A percentile compares a stretch with the other conserved stretches of the same genome.
phyloP scores from a whole-genome alignment of 345 rosid genomes.

The Salix caprea region DNA sequence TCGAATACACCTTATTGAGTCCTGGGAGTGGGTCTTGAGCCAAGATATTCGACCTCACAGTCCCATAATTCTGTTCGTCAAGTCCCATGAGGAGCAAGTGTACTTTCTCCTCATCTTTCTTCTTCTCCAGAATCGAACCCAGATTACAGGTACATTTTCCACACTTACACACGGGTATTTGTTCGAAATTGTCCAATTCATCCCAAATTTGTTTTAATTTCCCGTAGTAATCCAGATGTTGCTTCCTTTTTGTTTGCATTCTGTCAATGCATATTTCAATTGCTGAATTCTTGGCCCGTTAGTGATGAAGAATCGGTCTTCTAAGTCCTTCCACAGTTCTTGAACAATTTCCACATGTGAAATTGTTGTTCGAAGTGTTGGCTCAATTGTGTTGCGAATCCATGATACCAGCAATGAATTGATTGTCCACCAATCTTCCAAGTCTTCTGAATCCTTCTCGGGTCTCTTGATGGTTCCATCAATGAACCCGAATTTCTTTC shows the following conservation, averaged over 20 bases:
- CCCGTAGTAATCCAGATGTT: neutral
- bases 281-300: neutral
- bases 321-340: neutral
- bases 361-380: neutral
- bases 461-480: too few relatives aligned
- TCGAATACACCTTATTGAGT: neutral
- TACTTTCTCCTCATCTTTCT: neutral
- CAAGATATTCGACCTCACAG: neutral
- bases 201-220: neutral
- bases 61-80: neutral
- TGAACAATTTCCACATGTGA: neutral
- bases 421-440: neutral
- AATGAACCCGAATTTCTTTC: too few relatives aligned
- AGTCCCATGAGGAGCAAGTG: neutral
- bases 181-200: neutral
- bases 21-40: neutral
- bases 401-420: neutral
- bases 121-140: neutral
- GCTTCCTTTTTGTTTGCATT: neutral
- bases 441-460: too few relatives aligned
- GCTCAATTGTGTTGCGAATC: neutral
- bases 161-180: neutral
- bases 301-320: neutral
- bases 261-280: neutral
- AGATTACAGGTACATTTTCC: neutral